These are phyloP conservation scores for Diaporthe humulicola DNA, from an alignment of 2,329 filamentous ascomycete genomes.

Conservation along the genomic window DNA sequence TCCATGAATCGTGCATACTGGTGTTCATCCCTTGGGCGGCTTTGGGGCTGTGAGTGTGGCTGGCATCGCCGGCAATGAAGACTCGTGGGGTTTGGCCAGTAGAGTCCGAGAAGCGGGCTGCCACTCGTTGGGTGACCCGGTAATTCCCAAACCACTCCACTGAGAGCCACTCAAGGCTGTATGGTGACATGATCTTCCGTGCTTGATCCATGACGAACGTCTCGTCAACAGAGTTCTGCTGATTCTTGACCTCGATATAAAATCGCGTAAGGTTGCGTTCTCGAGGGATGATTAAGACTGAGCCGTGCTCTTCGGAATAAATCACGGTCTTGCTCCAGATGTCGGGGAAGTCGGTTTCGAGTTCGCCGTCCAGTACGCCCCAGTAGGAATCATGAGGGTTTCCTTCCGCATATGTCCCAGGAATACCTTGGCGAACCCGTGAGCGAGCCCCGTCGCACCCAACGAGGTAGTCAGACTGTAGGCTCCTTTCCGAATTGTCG, in stretches of 20 bases:
- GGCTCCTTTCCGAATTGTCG: constrained; percentile 47
- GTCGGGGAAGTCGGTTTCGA: constrained; percentile 80
- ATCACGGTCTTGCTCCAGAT: constrained; percentile 81
- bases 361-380: constrained; percentile 79
- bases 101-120: constrained; percentile 76
- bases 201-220: constrained; percentile 80
- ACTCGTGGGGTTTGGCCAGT: constrained; percentile 59
- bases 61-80: constrained; percentile 78
- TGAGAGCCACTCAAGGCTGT: constrained; percentile 68
- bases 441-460: constrained; percentile 74
- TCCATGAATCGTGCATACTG: constrained; percentile 72
- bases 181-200: constrained; percentile 71
- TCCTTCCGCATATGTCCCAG: constrained; percentile 66
- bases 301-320: constrained; percentile 75
- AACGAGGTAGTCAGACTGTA: constrained; percentile 33
- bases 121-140: constrained; percentile 78
- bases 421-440: constrained; percentile 75
- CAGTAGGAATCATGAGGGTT: constrained; percentile 70
- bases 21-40: constrained; percentile 78
- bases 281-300: constrained; percentile 79
- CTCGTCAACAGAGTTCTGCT: constrained; percentile 59
- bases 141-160: constrained; percentile 81
- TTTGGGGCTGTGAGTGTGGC: constrained; percentile 80
- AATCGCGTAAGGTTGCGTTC: constrained; percentile 79
- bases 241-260: constrained; percentile 69